Evolutionary conservation across 2,329 filamentous ascomycete genomes (phyloP).

Genomic region (Calonectria crousiana): DNA sequence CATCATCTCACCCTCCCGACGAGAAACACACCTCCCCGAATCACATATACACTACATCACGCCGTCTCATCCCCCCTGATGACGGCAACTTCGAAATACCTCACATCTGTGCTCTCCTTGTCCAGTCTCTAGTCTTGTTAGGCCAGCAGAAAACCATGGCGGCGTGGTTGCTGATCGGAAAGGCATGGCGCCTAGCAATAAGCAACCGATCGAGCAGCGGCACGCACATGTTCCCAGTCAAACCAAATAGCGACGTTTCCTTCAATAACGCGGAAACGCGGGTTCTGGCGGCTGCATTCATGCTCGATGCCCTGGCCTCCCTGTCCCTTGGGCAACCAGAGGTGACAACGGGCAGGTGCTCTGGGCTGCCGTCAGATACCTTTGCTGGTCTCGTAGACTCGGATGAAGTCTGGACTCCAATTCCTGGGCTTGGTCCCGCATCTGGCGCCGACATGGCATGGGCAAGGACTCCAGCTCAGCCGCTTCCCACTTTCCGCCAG

Average conservation of each 20-base stretch:
- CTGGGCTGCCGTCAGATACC: slow-evolving; percentile 31
- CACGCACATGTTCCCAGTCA: slow-evolving; percentile 37
- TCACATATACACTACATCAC: slow-evolving; percentile 64
- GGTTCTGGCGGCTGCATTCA: slow-evolving; percentile 66
- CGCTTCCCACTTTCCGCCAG: slow-evolving; percentile 57
- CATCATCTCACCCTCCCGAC: slow-evolving; percentile 26
- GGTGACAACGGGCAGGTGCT: slow-evolving; percentile 35
- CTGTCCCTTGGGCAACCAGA: slow-evolving; percentile 58
- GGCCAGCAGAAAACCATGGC: slow-evolving; percentile 65
- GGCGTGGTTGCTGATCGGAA: slow-evolving; percentile 75
- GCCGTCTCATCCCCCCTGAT: slow-evolving; percentile 61
- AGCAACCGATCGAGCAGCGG: slow-evolving; percentile 37
- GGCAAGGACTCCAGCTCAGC: slow-evolving; percentile 42
- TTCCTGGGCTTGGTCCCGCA: slow-evolving; percentile 34
- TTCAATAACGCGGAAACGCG: slow-evolving; percentile 34
- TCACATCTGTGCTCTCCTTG: slow-evolving; percentile 55
- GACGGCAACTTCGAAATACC: slow-evolving; percentile 61
- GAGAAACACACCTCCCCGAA: slow-evolving; percentile 29
- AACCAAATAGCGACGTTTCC: slow-evolving; percentile 26
- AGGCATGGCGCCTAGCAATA: slow-evolving; percentile 65
- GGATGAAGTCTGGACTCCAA: slow-evolving; percentile 37
- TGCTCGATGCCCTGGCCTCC: slow-evolving; percentile 71
- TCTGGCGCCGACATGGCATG: slow-evolving; percentile 15
- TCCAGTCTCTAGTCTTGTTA: slow-evolving; percentile 74
- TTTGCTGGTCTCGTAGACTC: slow-evolving; percentile 26